These are phyloP conservation scores for Ceratobasidium sp. DNA, from an alignment of 1,284 basidiomycete genomes.

Conservation along the genomic window DNA sequence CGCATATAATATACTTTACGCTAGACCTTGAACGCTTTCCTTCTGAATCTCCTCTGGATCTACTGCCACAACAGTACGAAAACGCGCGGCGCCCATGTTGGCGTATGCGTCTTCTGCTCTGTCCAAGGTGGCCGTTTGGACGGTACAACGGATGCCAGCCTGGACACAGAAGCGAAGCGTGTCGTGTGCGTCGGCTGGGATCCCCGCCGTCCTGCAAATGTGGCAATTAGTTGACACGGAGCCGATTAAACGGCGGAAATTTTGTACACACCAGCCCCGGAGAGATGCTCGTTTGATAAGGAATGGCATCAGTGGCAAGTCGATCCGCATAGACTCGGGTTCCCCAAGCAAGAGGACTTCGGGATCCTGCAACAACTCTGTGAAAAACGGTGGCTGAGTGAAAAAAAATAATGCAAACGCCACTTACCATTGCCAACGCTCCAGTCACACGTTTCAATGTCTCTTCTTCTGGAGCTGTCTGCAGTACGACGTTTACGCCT, in stretches of 20 bases:
- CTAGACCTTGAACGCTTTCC: constrained; percentile 6
- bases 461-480: constrained; percentile 41
- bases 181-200: constrained; percentile 29
- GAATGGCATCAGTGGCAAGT: constrained; percentile 41
- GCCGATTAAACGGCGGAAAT: neutral
- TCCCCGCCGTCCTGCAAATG: constrained; percentile 28
- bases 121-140: constrained; percentile 10
- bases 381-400: neutral
- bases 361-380: constrained; percentile 8
- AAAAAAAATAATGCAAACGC: neutral
- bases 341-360: constrained; percentile 36
- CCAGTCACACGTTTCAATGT: constrained; percentile 34
- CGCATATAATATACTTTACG: constrained; percentile 28
- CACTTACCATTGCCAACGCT: constrained; percentile 31
- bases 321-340: constrained; percentile 33
- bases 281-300: constrained; percentile 36
- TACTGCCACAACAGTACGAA: constrained; percentile 27
- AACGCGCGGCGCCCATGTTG: constrained; percentile 24
- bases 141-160: constrained; percentile 24
- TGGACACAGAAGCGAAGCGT: constrained; percentile 41
- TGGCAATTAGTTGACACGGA: neutral
- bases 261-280: constrained; percentile 31
- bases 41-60: constrained; percentile 22
- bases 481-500: constrained; percentile 32
- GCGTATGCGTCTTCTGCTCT: constrained; percentile 28